Conservation (phyloP, 106 monocot species). For the Posidonia australis region DNA sequence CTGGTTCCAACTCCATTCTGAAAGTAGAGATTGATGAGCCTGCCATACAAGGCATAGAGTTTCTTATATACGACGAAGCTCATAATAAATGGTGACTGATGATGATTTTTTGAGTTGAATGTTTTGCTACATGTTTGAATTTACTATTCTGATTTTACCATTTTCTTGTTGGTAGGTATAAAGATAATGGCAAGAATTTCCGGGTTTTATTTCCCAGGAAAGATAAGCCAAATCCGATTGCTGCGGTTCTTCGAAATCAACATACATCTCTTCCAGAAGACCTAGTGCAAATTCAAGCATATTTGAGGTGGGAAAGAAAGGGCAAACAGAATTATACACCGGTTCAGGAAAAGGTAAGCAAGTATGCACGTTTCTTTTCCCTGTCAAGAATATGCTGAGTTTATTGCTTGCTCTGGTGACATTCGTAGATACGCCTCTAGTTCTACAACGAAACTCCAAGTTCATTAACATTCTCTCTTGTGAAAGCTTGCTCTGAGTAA, state of each 20-base stretch:
- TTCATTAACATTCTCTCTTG: no score
- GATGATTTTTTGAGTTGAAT: not conserved
- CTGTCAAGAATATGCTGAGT: not conserved
- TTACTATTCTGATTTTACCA: not conserved
- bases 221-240: slow-evolving; percentile 4
- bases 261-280: slow-evolving; percentile 60
- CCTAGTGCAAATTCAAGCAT: slow-evolving; percentile 89
- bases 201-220: slow-evolving; percentile 26
- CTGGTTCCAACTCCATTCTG: slow-evolving; percentile 44
- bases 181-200: slow-evolving; percentile 87
- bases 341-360: slow-evolving; percentile 59
- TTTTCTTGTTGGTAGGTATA: slow-evolving; percentile 46
- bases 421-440: no score
- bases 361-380: no score
- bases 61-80: slow-evolving; percentile 70
- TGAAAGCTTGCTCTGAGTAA: no score
- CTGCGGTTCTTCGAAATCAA: slow-evolving; percentile 10
- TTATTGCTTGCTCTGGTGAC: no score
- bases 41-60: slow-evolving; percentile 68
- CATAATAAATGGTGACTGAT: slow-evolving; percentile 66
- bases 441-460: no score
- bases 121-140: not conserved
- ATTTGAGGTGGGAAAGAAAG: slow-evolving; percentile 84
- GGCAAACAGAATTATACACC: slow-evolving; percentile 78
- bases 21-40: slow-evolving; percentile 86